Percentiles rank a stretch among this genome's conserved stretches.
phyloP scores from a whole-genome alignment of 2,329 filamentous ascomycete species.

The Botryotinia calthae region DNA sequence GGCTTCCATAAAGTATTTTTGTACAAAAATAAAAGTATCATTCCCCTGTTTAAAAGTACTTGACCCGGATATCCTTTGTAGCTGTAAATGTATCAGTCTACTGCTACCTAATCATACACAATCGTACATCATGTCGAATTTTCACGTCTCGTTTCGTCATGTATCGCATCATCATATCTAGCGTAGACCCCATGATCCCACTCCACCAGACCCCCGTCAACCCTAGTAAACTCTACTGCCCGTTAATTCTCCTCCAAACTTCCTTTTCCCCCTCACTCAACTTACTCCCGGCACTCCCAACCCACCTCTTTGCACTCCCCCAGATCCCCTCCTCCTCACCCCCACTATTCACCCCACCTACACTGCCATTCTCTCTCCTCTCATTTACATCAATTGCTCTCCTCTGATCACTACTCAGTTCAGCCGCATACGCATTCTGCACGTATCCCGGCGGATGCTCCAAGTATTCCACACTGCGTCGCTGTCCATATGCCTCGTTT shows the following conservation, averaged over 20 bases:
- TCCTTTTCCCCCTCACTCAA: constrained; percentile 58
- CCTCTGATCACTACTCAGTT: constrained; percentile 48
- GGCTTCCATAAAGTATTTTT: neutral
- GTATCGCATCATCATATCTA: neutral
- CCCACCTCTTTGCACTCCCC: constrained; percentile 57
- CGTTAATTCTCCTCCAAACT: constrained; percentile 63
- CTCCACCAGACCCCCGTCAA: neutral
- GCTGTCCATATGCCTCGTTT: neutral
- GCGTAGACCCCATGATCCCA: neutral
- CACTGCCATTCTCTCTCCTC: constrained; percentile 37
- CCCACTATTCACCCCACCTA: constrained; percentile 23
- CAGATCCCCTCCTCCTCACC: constrained; percentile 44
- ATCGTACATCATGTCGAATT: neutral
- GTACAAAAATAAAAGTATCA: neutral
- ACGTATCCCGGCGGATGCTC: constrained; percentile 50
- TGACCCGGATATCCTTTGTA: neutral
- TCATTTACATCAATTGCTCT: constrained; percentile 30
- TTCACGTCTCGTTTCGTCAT: neutral
- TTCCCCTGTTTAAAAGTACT: too few species aligned
- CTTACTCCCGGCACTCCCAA: constrained; percentile 54
- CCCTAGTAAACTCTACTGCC: constrained; percentile 32
- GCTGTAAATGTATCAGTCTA: neutral
- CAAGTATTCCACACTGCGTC: constrained; percentile 33
- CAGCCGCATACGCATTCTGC: constrained; percentile 54
- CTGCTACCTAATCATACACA: neutral